Base-by-base conservation (phyloP, 176 grass and related monocot genomes). In the Phragmites australis region DNA sequence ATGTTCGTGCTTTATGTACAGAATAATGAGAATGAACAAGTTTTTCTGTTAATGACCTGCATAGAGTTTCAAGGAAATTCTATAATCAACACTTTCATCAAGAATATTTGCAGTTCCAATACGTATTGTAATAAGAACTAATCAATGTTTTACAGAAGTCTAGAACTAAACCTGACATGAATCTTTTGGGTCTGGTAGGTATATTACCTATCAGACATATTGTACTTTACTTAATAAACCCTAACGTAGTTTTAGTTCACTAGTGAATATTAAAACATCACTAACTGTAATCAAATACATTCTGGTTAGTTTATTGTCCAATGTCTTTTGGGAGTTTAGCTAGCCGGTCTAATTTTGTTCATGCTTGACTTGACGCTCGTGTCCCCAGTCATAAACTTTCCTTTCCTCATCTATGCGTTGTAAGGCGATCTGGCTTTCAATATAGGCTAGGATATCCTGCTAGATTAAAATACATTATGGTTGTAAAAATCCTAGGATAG, bases 31-130 rank as follows among this genome's bases (percentile, higher is more conserved):
- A 26, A 68, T 55, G 30, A 57, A 25, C 39, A 17, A 3, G 53
- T 50, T 43, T 65, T 11, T 70, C 17, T 75, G 51, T 26, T 54
- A 70, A 77, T 76, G 18, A 60, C 61, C 81, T 88, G 76, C 81
- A 80, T 15, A 65, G 19, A 68, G 42, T 75, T 60, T 51, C 9
- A 75, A 80, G 49, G 42, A 50, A 84, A 74, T 44, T 74, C 57
- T 64, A 8, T 15, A 72, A 10, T 83, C 61, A 41, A 30, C 79
- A 78, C 37, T 50, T 74, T 58, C 41, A 15, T 12, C 8, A 37
- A 41, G 9, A 60, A 31, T n/a, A n/a, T n/a, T n/a, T n/a, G n/a
- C n/a, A n/a, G n/a, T n/a, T n/a, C n/a, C n/a, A n/a, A n/a, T n/a
- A n/a, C n/a, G n/a, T n/a, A n/a, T 55, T 41, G 14, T 56, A 43